Conservation (phyloP, 108 stramenopile genomes). For the Cyclotella baltica region DNA sequence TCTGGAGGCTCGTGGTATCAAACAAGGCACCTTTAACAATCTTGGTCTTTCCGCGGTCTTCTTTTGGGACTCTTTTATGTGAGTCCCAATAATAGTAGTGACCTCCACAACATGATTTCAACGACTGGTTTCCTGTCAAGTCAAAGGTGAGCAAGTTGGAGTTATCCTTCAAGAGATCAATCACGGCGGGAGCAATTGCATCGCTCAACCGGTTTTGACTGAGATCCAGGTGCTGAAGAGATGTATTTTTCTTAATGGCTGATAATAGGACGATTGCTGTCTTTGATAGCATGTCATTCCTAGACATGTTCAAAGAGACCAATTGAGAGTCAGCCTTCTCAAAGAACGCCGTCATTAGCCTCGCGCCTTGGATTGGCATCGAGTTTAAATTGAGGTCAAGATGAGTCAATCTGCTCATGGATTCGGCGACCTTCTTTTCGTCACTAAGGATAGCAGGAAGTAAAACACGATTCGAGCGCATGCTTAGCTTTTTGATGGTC, state of each 20-base stretch:
- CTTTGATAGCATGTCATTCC: not conserved
- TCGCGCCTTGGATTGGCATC: slow-evolving; percentile 6
- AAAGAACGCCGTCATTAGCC: not conserved
- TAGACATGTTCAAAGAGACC: not conserved
- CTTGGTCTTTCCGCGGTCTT: not conserved
- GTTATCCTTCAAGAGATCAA: slow-evolving; percentile 28
- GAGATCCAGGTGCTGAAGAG: slow-evolving; percentile 19
- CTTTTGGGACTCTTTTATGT: not conserved
- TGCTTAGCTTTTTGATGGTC: not conserved
- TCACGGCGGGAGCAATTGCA: not conserved
- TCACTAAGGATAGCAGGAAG: slow-evolving; percentile 2
- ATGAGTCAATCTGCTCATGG: slow-evolving; percentile 16
- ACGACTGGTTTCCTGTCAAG: not conserved
- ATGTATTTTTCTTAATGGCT: slow-evolving; percentile 14
- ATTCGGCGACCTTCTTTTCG: not conserved
- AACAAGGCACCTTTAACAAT: slow-evolving; percentile 6
- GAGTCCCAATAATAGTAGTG: not conserved
- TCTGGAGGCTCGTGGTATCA: slow-evolving; percentile 14
- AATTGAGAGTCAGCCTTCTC: not conserved
- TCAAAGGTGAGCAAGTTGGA: slow-evolving; percentile 18
- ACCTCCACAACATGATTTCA: not conserved
- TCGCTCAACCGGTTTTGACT: slow-evolving; percentile 4
- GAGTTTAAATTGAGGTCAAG: slow-evolving; percentile 16
- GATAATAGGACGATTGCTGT: not conserved
- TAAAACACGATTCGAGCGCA: not conserved